Evolutionary conservation across 805 yeast genomes (phyloP), one percentile per base, ranked within the genome.

Genomic region (Starmera quercuum): DNA sequence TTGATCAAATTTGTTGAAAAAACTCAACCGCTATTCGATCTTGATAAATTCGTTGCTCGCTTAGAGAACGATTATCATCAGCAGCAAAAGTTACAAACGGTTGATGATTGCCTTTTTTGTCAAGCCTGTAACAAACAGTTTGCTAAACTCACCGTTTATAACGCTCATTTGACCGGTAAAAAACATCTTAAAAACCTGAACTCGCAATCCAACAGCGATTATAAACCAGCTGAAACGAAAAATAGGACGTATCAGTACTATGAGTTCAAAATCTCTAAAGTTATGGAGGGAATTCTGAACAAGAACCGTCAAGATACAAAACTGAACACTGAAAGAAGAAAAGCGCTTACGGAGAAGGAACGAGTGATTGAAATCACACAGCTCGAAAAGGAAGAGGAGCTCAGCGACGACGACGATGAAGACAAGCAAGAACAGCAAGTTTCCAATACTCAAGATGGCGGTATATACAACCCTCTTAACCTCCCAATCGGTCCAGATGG

Each of bases 401-500:
- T 42, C 5, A 30, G 40, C 8, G 41, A 36, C 15, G 19, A 23
- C 4, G 35, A 33, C 10, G 44, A 37, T 8, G 54, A 41, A 7
- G 35, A 32, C 3, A 29, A 30, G 14, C 36, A 33, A 2, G 31
- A 34, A 2, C 39, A 40, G 20, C 31, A 36, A 6, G 32, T 51
- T 41, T 19, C 34, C 20, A 48, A 45, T 3, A 47, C 45, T 12
- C 56, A 47, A 1, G 47, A 41, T 15, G 48, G 45, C 3, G 48
- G 46, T 4, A 45, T 39, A 5, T 54, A 45, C 33, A 68, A 68
- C 39, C 75, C 78, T 14, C 61, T 73, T 36, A 73, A 79, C 36
- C 55, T 84, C 35, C 95, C 95, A 0, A 33, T 84, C 1, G 97
- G 95, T 0, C 71, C 83, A 14, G 97, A 88, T 56, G 97, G 97